A percentile compares a stretch with the other conserved stretches of the same genome.
phyloP scores from a whole-genome alignment of 73 alveolate species.

The Blepharisma japonicum region DNA sequence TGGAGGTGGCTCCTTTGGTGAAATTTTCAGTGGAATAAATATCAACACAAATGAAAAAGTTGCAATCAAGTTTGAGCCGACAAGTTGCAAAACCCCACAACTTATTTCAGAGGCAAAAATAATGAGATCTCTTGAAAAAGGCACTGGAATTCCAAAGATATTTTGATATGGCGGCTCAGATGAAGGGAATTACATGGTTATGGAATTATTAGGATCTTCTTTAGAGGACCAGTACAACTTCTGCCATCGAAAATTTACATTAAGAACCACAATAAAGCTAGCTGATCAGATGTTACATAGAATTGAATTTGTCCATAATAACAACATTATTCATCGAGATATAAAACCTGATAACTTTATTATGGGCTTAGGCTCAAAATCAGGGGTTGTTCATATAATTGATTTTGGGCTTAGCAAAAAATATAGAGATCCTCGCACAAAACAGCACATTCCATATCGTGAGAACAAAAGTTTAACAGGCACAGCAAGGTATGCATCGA shows the following conservation, averaged over 20 bases:
- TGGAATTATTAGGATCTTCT: conserved; percentile 86
- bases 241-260: conserved; percentile 70
- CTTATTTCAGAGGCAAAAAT: too few relatives aligned
- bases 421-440: conserved; percentile 54
- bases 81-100: too few relatives aligned
- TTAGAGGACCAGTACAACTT: conserved; percentile 74
- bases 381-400: conserved; percentile 67
- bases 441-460: conserved; percentile 45
- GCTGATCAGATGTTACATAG: conserved; percentile 84
- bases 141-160: conserved; percentile 73
- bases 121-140: background rate
- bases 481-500: conserved; percentile 67
- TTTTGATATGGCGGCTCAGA: conserved; percentile 67
- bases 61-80: conserved; percentile 30
- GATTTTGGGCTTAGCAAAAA: conserved; percentile 94
- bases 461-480: conserved; percentile 53
- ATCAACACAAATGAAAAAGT: conserved; percentile 13
- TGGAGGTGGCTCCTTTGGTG: conserved; percentile 39
- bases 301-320: conserved; percentile 79
- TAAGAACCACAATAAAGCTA: conserved; percentile 76
- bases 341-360: conserved; percentile 85
- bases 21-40: conserved; percentile 27
- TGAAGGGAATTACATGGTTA: conserved; percentile 73
- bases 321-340: conserved; percentile 90
- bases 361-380: conserved; percentile 66